Evolutionary conservation across 257 asterid genomes (phyloP).

Genomic region (Lycium ferocissimum): DNA sequence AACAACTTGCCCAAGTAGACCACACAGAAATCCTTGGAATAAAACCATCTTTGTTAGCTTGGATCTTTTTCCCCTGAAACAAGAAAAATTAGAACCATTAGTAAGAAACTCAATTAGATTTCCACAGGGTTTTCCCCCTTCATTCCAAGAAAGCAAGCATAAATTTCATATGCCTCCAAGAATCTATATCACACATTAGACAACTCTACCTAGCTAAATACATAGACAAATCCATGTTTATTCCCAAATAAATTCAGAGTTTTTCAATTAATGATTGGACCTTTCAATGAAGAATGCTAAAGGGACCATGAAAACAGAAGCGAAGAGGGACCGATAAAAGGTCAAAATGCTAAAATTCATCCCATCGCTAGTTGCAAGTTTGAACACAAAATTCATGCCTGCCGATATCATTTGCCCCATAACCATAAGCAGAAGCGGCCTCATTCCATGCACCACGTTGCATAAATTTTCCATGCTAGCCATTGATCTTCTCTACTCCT

Average conservation of each 20-base stretch:
- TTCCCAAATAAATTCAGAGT: neutral
- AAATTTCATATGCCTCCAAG: neutral
- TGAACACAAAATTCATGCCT: constrained; percentile 49
- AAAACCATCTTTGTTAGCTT: constrained; percentile 55
- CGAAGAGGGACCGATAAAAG: constrained; percentile 65
- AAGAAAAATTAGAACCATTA: neutral
- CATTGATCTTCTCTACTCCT: constrained; percentile 23
- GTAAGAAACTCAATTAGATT: neutral
- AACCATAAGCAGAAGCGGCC: constrained; percentile 62
- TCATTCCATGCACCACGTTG: constrained; percentile 50
- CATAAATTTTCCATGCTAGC: constrained; percentile 26
- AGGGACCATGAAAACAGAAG: constrained; percentile 62
- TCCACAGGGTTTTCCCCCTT: neutral
- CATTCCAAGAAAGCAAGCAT: neutral
- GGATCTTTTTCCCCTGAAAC: constrained; percentile 62
- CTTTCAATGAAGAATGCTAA: constrained; percentile 59
- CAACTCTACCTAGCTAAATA: neutral
- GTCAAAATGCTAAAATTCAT: constrained; percentile 55
- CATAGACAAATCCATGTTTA: neutral
- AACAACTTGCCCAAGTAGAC: constrained; percentile 59
- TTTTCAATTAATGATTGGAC: constrained; percentile 25
- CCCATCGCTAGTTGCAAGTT: constrained; percentile 66
- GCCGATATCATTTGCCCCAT: constrained; percentile 44
- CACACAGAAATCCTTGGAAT: constrained; percentile 57
- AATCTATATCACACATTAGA: neutral